Conservation (phyloP, 2,329 filamentous ascomycete species). For the Akanthomyces muscarius region DNA sequence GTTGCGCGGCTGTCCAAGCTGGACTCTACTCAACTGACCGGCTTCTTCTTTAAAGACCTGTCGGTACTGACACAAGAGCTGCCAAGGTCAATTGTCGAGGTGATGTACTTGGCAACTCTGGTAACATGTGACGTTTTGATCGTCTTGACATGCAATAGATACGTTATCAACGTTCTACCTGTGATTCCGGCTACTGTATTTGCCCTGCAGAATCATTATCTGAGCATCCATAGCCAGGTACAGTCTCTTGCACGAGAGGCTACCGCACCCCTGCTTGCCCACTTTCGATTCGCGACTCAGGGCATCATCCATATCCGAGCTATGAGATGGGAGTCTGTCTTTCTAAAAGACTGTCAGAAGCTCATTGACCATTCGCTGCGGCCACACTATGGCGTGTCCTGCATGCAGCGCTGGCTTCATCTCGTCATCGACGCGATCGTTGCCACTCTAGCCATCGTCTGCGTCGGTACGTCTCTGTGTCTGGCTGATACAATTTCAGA, state of each 20-base stretch:
- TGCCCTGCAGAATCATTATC: slow-evolving; percentile 29
- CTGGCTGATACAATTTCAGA: slow-evolving; percentile 14
- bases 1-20: slow-evolving; percentile 23
- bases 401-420: slow-evolving; percentile 51
- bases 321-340: slow-evolving; percentile 46
- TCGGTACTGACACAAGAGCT: slow-evolving; percentile 24
- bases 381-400: slow-evolving; percentile 51
- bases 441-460: slow-evolving; percentile 39
- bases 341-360: slow-evolving; percentile 39
- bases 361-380: slow-evolving; percentile 48
- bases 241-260: slow-evolving; percentile 33
- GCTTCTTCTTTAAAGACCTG: slow-evolving; percentile 27
- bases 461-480: slow-evolving; percentile 41
- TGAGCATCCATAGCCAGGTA: slow-evolving; percentile 33
- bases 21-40: slow-evolving; percentile 21
- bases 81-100: slow-evolving; percentile 18
- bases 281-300: slow-evolving; percentile 39
- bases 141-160: slow-evolving; percentile 24
- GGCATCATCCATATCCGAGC: slow-evolving; percentile 47
- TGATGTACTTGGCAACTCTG: slow-evolving; percentile 23
- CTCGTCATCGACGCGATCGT: slow-evolving; percentile 46
- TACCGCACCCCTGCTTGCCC: slow-evolving; percentile 31
- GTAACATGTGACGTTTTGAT: slow-evolving; percentile 19
- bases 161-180: slow-evolving; percentile 27
- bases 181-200: slow-evolving; percentile 24